Conservation (phyloP, 78 protist species). For the Isochrysis galbana region DNA sequence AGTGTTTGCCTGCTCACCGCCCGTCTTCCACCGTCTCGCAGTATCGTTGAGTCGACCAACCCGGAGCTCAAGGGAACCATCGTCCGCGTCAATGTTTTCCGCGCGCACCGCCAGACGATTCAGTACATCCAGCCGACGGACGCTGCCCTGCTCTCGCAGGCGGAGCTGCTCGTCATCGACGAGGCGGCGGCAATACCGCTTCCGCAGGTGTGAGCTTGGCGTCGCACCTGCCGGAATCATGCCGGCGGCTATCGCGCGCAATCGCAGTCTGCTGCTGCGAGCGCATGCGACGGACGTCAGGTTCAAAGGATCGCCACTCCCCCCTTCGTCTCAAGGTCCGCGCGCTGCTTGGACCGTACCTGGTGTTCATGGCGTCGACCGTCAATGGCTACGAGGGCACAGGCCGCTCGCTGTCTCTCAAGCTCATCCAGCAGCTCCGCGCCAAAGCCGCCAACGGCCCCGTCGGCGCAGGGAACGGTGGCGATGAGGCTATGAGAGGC, state of each 20-base stretch:
- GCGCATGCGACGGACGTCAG: no score
- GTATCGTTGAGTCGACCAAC: slow-evolving; percentile 86
- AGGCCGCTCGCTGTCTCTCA: slow-evolving; percentile 97
- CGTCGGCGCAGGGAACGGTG: neutral
- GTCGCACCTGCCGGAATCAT: no score
- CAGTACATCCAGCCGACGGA: slow-evolving; percentile 79
- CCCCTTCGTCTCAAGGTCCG: no score
- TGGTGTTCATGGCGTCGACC: slow-evolving; percentile 92
- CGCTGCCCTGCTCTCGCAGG: slow-evolving; percentile 67
- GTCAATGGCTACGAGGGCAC: slow-evolving; percentile 96
- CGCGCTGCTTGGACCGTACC: slow-evolving; percentile 84
- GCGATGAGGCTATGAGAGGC: neutral
- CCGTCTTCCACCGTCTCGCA: no score
- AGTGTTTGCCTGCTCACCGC: no score
- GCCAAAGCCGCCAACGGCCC: slow-evolving; percentile 21
- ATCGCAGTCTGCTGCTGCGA: no score
- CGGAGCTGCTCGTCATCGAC: slow-evolving; percentile 93
- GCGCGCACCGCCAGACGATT: slow-evolving; percentile 95
- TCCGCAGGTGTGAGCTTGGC: slow-evolving; percentile 84
- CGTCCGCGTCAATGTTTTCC: slow-evolving; percentile 87
- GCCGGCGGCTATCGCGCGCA: no score
- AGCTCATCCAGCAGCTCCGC: slow-evolving; percentile 92
- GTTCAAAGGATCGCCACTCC: no score
- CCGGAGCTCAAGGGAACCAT: slow-evolving; percentile 84
- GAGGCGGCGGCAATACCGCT: slow-evolving; percentile 99